These are phyloP conservation scores for Cryptosporidium baileyi DNA, from an alignment of 169 alveolate species.

Conservation along the genomic window DNA sequence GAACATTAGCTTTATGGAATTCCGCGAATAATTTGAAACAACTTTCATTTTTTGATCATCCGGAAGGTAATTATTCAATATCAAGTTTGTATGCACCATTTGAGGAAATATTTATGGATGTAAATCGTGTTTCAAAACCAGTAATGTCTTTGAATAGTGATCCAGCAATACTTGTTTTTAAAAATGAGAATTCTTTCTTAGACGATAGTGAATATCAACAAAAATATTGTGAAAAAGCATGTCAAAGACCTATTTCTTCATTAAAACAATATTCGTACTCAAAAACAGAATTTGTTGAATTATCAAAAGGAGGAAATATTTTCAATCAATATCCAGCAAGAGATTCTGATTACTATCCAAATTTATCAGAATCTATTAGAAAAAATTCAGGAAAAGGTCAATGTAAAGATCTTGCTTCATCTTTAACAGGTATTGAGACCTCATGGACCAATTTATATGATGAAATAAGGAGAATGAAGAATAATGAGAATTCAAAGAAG, in stretches of 20 bases:
- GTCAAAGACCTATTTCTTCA: slow-evolving; percentile 32
- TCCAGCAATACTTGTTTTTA: slow-evolving; percentile 28
- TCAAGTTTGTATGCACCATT: not conserved
- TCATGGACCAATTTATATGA: slow-evolving; percentile 22
- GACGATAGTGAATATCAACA: slow-evolving; percentile 25
- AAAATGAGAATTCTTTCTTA: not conserved
- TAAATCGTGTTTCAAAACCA: slow-evolving; percentile 16
- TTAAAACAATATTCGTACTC: slow-evolving; percentile 31
- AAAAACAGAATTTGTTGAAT: slow-evolving; percentile 43
- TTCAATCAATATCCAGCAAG: slow-evolving; percentile 59
- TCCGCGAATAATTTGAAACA: not conserved
- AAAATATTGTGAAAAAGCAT: slow-evolving; percentile 19
- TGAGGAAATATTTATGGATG: slow-evolving; percentile 32
- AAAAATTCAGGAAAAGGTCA: slow-evolving; percentile 1
- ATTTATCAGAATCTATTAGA: not conserved
- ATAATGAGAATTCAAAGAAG: not conserved
- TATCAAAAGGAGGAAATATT: slow-evolving; percentile 14
- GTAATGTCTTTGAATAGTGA: not conserved
- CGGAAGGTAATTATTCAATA: not conserved
- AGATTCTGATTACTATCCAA: not conserved
- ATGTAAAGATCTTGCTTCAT: not conserved
- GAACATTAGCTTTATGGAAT: slow-evolving; percentile 56
- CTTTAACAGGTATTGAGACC: not conserved
- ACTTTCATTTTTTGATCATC: slow-evolving; percentile 1
- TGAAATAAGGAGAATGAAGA: not conserved